phyloP scores from a whole-genome alignment of 495 filamentous ascomycete genomes.

The Lophiostoma macrostomum region DNA sequence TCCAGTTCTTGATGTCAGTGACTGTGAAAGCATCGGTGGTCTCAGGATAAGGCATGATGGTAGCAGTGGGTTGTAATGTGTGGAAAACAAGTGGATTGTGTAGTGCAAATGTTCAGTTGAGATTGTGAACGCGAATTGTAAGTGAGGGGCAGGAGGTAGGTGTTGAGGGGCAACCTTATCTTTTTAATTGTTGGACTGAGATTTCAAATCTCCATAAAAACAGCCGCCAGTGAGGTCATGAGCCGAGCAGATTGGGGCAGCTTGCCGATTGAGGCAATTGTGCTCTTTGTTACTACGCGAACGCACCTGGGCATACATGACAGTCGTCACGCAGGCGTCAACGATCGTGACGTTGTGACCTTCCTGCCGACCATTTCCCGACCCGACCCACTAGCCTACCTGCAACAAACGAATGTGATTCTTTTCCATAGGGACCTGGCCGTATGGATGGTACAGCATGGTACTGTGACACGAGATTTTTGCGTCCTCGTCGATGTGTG shows the following conservation, averaged over 20 bases:
- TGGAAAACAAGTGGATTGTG: not conserved
- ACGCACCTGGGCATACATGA: too few relatives aligned
- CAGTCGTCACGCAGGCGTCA: conserved; percentile 8
- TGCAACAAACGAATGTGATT: too few relatives aligned
- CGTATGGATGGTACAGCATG: too few relatives aligned
- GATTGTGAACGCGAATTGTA: not conserved
- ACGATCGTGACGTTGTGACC: too few relatives aligned
- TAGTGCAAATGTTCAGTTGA: not conserved
- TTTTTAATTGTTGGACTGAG: conserved; percentile 1
- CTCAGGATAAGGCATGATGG: conserved; percentile 72
- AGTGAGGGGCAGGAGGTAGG: conserved; percentile 5
- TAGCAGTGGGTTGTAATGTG: not conserved
- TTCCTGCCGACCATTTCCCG: too few relatives aligned
- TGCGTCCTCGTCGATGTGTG: too few relatives aligned
- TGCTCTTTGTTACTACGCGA: too few relatives aligned
- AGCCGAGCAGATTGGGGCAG: conserved; percentile 3
- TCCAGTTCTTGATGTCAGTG: conserved; percentile 57
- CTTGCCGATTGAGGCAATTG: conserved; percentile 2
- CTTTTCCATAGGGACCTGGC: too few relatives aligned
- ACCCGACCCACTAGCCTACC: too few relatives aligned
- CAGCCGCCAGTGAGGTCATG: conserved; percentile 31
- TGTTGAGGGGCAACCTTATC: conserved; percentile 22
- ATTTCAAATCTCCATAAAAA: conserved; percentile 7
- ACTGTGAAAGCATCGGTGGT: conserved; percentile 74
- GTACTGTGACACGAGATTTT: too few relatives aligned